phyloP scores from a whole-genome alignment of 2,329 filamentous ascomycete genomes.

The Calcarisporium arbuscula region DNA sequence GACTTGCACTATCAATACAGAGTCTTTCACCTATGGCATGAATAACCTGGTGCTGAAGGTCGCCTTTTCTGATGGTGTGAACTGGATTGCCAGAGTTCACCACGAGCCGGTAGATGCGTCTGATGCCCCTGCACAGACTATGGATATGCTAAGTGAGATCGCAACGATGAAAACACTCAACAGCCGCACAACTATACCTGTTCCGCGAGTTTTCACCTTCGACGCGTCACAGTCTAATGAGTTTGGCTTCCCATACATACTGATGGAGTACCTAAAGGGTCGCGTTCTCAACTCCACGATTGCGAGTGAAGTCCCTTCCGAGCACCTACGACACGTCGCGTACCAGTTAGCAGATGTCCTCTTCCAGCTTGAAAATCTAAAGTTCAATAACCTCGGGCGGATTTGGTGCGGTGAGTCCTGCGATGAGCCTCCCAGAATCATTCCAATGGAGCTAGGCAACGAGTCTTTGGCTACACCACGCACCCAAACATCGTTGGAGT shows the following conservation, averaged over 20 bases:
- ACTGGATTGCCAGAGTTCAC: slow-evolving; percentile 8
- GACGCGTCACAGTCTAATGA: slow-evolving; percentile 5
- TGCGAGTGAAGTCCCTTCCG: not conserved
- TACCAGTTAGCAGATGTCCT: slow-evolving; percentile 5
- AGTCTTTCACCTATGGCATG: slow-evolving; percentile 11
- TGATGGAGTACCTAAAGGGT: slow-evolving; percentile 7
- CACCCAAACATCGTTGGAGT: slow-evolving; percentile 8
- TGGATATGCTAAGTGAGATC: slow-evolving; percentile 10
- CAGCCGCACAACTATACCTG: slow-evolving; percentile 7
- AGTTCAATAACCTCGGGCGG: slow-evolving; percentile 6
- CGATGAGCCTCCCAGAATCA: slow-evolving; percentile 10
- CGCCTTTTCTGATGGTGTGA: slow-evolving; percentile 5
- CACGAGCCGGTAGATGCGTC: slow-evolving; percentile 1
- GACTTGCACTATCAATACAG: slow-evolving; percentile 4
- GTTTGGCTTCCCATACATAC: slow-evolving; percentile 9
- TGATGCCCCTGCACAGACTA: slow-evolving; percentile 2
- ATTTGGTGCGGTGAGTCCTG: slow-evolving; percentile 9
- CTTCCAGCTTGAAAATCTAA: slow-evolving; percentile 8
- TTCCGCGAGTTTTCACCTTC: slow-evolving; percentile 3
- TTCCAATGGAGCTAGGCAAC: slow-evolving; percentile 2
- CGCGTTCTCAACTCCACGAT: slow-evolving; percentile 4
- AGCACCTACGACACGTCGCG: not conserved
- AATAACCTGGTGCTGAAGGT: slow-evolving; percentile 8
- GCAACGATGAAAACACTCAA: slow-evolving; percentile 7
- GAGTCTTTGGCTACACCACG: not conserved